phyloP scores from a whole-genome alignment of 2,329 filamentous ascomycete genomes.

The Colletotrichum sp. region DNA sequence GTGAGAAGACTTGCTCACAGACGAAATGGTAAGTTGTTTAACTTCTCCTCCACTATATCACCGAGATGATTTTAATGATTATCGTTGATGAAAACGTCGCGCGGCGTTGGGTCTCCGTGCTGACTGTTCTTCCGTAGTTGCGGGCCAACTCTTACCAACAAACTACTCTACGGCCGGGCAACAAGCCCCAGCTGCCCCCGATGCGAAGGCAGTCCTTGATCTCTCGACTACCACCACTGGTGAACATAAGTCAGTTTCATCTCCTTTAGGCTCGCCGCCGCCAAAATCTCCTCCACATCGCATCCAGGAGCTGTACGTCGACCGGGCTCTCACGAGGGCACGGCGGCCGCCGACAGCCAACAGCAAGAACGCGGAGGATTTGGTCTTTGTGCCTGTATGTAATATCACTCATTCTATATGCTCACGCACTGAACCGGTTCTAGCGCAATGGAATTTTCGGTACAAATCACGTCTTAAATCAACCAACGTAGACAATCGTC shows the following conservation, averaged over 20 bases:
- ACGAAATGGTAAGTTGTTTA: slow-evolving; percentile 22
- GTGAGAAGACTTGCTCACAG: slow-evolving; percentile 26
- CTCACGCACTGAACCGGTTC: background rate
- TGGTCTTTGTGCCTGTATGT: slow-evolving; percentile 28
- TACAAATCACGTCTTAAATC: background rate
- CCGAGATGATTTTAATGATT: background rate
- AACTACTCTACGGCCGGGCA: background rate
- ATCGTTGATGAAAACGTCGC: rapidly evolving
- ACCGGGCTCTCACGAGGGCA: slow-evolving; percentile 28
- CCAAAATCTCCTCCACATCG: background rate
- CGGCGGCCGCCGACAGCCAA: background rate
- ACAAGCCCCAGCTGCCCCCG: background rate
- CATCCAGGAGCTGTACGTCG: slow-evolving; percentile 30
- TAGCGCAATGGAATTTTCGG: slow-evolving; percentile 34
- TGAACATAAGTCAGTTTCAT: background rate
- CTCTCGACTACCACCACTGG: background rate
- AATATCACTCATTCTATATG: too few species aligned
- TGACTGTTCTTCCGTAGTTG: background rate
- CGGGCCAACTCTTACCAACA: slow-evolving; percentile 14
- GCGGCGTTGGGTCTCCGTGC: rapidly evolving
- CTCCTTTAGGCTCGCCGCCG: background rate
- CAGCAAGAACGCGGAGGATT: slow-evolving; percentile 15
- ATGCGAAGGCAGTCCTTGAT: slow-evolving; percentile 7
- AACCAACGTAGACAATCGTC: background rate
- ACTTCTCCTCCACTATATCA: background rate